Conservation (phyloP, 2,329 filamentous ascomycete species). For the Fusarium gaditjirri region DNA sequence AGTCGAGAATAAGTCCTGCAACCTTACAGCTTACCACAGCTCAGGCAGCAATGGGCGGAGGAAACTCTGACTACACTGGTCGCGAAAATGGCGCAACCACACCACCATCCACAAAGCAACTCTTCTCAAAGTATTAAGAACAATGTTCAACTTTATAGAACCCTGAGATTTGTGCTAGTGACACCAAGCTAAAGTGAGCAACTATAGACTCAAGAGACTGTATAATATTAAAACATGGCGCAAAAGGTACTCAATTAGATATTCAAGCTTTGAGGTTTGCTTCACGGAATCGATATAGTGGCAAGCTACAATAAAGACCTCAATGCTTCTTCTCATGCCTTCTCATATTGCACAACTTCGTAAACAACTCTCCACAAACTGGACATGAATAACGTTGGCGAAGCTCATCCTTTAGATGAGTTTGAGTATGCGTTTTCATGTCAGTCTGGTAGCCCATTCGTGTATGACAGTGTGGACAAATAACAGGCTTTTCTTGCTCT, state of each 20-base stretch:
- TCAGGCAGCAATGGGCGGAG: no score
- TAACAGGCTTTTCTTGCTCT: not conserved
- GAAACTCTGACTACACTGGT: no score
- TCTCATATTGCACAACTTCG: not conserved
- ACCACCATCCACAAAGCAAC: no score
- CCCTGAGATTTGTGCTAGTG: no score
- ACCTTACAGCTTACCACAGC: no score
- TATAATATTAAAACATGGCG: no score
- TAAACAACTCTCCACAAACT: not conserved
- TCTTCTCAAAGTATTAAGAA: no score
- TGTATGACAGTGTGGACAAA: not conserved
- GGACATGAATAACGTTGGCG: not conserved
- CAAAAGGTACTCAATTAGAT: not conserved
- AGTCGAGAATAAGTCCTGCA: no score
- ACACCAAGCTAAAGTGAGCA: no score
- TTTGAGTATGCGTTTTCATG: not conserved
- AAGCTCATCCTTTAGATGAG: not conserved
- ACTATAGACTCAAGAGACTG: no score
- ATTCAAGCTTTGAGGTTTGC: not conserved
- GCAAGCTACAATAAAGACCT: not conserved
- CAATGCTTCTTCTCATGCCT: not conserved
- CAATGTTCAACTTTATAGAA: no score
- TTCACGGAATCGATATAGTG: not conserved
- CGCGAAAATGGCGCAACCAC: no score
- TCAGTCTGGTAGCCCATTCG: not conserved